phyloP scores from a whole-genome alignment of 495 filamentous ascomycete genomes.

The Xeromyces bisporus region DNA sequence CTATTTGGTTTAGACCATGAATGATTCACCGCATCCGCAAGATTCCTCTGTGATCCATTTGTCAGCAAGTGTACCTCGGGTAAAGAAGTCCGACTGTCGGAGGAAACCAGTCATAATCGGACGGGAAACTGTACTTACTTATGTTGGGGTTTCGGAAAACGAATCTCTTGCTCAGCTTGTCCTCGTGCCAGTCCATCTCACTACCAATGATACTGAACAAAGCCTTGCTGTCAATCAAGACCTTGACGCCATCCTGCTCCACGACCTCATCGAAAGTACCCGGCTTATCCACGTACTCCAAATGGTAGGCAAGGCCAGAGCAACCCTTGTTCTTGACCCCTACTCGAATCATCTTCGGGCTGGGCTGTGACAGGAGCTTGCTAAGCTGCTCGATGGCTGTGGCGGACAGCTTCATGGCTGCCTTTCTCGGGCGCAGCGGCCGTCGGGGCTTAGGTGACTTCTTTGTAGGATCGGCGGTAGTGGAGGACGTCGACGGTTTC shows the following conservation, averaged over 20 bases:
- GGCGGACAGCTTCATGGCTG: constrained; percentile 73
- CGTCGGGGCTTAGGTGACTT: constrained; percentile 32
- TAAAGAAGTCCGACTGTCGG: constrained; percentile 1
- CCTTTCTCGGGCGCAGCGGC: constrained; percentile 71
- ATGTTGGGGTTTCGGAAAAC: constrained; percentile 96
- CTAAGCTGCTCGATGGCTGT: constrained; percentile 60
- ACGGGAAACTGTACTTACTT: no score
- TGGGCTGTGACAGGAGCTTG: constrained; percentile 57
- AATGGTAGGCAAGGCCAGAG: constrained; percentile 83
- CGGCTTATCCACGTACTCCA: constrained; percentile 88
- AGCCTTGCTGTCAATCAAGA: constrained; percentile 91
- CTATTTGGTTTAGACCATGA: constrained; percentile 81
- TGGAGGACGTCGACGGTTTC: constrained; percentile 16
- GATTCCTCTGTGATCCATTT: constrained; percentile 53
- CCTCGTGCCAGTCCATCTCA: constrained; percentile 98
- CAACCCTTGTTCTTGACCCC: constrained; percentile 94
- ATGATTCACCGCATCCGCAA: constrained; percentile 95
- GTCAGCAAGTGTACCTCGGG: constrained; percentile 17
- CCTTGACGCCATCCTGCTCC: constrained; percentile 90
- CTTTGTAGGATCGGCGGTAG: constrained; percentile 20
- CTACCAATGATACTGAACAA: constrained; percentile 95
- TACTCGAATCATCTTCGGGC: constrained; percentile 81
- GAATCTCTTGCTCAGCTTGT: constrained; percentile 77
- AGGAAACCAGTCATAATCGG: no score
- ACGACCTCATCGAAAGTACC: constrained; percentile 80